Percentiles rank a stretch among this genome's conserved stretches.
Conservation (phyloP, 2,329 filamentous ascomycete genomes). For the Chaetomium sp. region DNA sequence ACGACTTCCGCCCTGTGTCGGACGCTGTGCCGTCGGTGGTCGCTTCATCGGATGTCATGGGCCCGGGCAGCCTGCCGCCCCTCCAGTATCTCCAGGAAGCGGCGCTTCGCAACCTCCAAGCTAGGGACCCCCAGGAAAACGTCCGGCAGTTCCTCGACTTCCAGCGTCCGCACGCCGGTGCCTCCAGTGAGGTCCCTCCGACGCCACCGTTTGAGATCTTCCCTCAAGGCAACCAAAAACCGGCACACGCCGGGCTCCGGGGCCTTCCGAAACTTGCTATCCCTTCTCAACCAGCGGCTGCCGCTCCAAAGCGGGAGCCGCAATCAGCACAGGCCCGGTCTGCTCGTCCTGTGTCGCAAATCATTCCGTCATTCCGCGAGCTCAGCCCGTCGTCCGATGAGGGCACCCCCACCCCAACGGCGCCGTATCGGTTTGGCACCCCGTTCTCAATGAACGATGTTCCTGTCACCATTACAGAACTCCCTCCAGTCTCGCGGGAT, state of each 20-base stretch:
- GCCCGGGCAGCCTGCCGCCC: constrained; percentile 64
- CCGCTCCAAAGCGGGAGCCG: constrained; percentile 37
- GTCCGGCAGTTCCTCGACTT: constrained; percentile 89
- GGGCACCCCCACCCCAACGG: constrained; percentile 60
- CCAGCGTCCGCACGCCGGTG: constrained; percentile 61
- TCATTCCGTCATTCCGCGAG: constrained; percentile 36
- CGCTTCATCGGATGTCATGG: constrained; percentile 88
- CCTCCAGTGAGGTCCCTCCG: constrained; percentile 61
- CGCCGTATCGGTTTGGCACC: constrained; percentile 75
- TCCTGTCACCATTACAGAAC: constrained; percentile 71
- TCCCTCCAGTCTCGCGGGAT: constrained; percentile 75
- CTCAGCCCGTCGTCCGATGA: constrained; percentile 42
- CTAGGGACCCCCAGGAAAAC: constrained; percentile 85
- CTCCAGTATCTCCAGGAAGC: constrained; percentile 74
- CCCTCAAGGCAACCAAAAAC: constrained; percentile 45
- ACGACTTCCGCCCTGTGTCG: constrained; percentile 67
- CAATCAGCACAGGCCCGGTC: constrained; percentile 34
- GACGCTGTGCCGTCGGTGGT: constrained; percentile 80
- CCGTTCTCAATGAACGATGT: constrained; percentile 91
- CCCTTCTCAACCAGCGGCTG: constrained; percentile 44
- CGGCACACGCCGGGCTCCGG: constrained; percentile 56
- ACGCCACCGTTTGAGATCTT: constrained; percentile 71
- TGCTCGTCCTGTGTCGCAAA: constrained; percentile 34
- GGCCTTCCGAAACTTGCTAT: constrained; percentile 65
- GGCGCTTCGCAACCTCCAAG: constrained; percentile 67